Conservation (phyloP, 345 rosid genomes). For the Draba incana region DNA sequence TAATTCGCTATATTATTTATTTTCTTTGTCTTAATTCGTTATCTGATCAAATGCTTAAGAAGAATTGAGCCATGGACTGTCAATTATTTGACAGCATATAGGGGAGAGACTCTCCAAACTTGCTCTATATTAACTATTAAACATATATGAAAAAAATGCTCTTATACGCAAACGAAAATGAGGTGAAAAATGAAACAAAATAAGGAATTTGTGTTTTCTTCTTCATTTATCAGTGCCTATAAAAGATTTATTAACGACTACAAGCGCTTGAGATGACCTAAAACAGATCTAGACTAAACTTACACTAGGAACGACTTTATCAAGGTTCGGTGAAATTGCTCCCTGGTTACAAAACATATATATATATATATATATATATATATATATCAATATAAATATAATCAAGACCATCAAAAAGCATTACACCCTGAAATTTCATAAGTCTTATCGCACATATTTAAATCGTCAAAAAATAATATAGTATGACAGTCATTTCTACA, state of each 20-base stretch:
- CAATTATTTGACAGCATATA: not conserved
- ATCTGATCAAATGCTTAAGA: not conserved
- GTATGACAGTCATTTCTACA: not conserved
- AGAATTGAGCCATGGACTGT: not conserved
- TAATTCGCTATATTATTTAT: conserved; percentile 7
- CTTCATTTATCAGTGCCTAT: not conserved
- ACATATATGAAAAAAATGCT: no score
- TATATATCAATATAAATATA: not conserved
- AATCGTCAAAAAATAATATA: not conserved
- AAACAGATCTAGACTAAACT: not conserved
- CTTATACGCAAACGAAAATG: not conserved
- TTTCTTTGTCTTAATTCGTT: conserved; percentile 1
- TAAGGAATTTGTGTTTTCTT: not conserved
- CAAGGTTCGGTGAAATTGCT: conserved; percentile 20
- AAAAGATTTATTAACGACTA: not conserved
- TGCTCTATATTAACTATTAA: not conserved
- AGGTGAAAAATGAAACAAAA: not conserved
- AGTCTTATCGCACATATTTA: not conserved
- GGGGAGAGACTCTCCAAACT: not conserved
- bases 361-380: not conserved
- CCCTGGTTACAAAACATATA: conserved; percentile 15
- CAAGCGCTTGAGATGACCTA: not conserved
- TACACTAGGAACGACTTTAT: conserved; percentile 9
- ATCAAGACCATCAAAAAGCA: not conserved
- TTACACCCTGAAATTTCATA: not conserved